These are phyloP conservation scores for Leccinum boreale DNA, from an alignment of 768 basidiomycete species.

Conservation along the genomic window DNA sequence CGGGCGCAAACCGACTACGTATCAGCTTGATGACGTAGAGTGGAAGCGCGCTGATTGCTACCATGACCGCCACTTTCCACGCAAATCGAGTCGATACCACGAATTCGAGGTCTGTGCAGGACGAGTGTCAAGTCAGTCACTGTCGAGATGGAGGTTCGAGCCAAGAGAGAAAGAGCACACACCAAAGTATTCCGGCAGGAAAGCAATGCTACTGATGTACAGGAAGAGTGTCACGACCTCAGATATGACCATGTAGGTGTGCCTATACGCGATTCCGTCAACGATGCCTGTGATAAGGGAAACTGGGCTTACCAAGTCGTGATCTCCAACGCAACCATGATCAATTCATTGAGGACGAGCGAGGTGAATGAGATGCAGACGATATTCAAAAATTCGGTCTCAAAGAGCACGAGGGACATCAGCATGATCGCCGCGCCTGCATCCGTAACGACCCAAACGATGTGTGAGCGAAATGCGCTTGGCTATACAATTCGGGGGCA, in stretches of 20 bases:
- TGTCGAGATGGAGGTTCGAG: not conserved
- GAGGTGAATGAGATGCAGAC: constrained; percentile 98
- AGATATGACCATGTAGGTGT: constrained; percentile 90
- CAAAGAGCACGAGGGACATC: constrained; percentile 92
- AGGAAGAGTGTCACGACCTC: constrained; percentile 86
- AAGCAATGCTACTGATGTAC: constrained; percentile 88
- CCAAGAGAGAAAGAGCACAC: constrained; percentile 21
- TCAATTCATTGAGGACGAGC: constrained; percentile 91
- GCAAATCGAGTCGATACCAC: constrained; percentile 84
- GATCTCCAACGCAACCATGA: constrained; percentile 98
- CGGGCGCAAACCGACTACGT: constrained; percentile 82
- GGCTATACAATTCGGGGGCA: not conserved
- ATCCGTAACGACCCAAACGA: not conserved
- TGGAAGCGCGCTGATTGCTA: constrained; percentile 90
- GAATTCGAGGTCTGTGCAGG: constrained; percentile 78
- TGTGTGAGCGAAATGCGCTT: not conserved
- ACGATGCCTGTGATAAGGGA: not conserved
- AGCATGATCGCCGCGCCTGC: constrained; percentile 98
- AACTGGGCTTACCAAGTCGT: constrained; percentile 79
- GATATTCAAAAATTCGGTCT: constrained; percentile 96
- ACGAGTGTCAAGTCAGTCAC: not conserved
- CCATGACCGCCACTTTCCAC: constrained; percentile 95
- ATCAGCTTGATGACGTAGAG: constrained; percentile 88
- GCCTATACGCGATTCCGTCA: constrained; percentile 49
- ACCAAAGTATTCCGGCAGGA: constrained; percentile 98